These are phyloP conservation scores for Coriolopsis trogii DNA, from an alignment of 1,284 basidiomycete species.

Conservation along the genomic window DNA sequence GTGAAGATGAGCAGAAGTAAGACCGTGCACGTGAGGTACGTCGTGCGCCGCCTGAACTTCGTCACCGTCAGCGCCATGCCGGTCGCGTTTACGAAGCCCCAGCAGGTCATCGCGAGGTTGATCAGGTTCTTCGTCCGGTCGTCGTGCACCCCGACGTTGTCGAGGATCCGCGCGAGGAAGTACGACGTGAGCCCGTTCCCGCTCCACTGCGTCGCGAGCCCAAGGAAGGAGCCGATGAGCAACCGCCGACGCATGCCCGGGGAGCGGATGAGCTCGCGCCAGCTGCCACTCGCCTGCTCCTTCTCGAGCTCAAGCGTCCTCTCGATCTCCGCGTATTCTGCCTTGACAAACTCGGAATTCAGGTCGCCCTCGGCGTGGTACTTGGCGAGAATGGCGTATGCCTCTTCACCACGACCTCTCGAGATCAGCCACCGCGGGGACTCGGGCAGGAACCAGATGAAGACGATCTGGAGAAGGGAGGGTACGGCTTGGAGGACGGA, in stretches of 20 bases:
- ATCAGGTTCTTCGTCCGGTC: slow-evolving; percentile 55
- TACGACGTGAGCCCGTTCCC: slow-evolving; percentile 76
- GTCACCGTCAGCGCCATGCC: slow-evolving; percentile 51
- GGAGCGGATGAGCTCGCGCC: slow-evolving; percentile 48
- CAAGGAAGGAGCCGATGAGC: slow-evolving; percentile 56
- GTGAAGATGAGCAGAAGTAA: slow-evolving; percentile 54
- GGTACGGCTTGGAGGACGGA: slow-evolving; percentile 62
- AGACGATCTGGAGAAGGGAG: slow-evolving; percentile 51
- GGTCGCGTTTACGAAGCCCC: slow-evolving; percentile 57
- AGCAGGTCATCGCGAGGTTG: slow-evolving; percentile 56
- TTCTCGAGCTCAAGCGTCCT: slow-evolving; percentile 54
- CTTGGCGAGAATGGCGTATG: slow-evolving; percentile 49
- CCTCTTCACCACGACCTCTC: slow-evolving; percentile 50
- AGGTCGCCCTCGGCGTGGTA: slow-evolving; percentile 57
- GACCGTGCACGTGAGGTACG: slow-evolving; percentile 52
- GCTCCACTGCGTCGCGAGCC: slow-evolving; percentile 65
- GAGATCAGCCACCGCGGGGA: slow-evolving; percentile 62
- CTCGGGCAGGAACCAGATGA: slow-evolving; percentile 61
- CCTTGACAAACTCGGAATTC: slow-evolving; percentile 52
- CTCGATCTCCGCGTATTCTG: slow-evolving; percentile 57
- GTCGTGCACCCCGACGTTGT: slow-evolving; percentile 71
- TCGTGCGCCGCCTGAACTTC: slow-evolving; percentile 48
- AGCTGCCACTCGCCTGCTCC: slow-evolving; percentile 43
- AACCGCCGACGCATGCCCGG: slow-evolving; percentile 57
- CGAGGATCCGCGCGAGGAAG: slow-evolving; percentile 74